Conservation (phyloP, 2,329 filamentous ascomycete species). For the Colletotrichum shisoi region DNA sequence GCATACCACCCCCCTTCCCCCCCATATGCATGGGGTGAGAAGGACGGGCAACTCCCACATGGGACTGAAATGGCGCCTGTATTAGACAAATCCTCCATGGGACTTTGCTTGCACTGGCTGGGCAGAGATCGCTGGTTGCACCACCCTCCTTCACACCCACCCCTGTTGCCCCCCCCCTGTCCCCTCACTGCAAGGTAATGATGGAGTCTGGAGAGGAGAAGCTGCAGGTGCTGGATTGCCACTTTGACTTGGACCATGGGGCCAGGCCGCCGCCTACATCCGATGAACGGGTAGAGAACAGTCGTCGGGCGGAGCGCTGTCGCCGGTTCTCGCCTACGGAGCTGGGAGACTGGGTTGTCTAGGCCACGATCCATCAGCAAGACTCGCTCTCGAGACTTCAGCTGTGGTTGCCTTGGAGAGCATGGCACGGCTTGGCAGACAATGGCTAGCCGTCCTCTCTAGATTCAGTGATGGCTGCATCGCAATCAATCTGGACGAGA, state of each 20-base stretch:
- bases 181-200: not conserved
- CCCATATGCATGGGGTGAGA: slow-evolving; percentile 29
- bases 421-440: slow-evolving; percentile 24
- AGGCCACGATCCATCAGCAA: not conserved
- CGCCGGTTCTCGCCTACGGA: slow-evolving; percentile 20
- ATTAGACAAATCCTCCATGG: slow-evolving; percentile 22
- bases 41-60: slow-evolving; percentile 29
- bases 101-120: slow-evolving; percentile 30
- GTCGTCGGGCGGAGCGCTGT: not conserved
- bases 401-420: slow-evolving; percentile 2
- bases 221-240: slow-evolving; percentile 22
- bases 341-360: not conserved
- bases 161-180: slow-evolving; percentile 10
- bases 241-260: slow-evolving; percentile 15
- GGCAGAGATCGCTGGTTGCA: slow-evolving; percentile 34
- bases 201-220: not conserved
- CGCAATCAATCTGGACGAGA: slow-evolving; percentile 22
- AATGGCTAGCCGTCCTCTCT: slow-evolving; percentile 3
- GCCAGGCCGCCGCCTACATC: slow-evolving; percentile 20
- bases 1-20: slow-evolving; percentile 3
- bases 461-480: slow-evolving; percentile 24
- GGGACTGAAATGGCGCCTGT: slow-evolving; percentile 37
- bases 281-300: slow-evolving; percentile 6
- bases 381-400: not conserved
- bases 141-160: slow-evolving; percentile 21